These are phyloP conservation scores for Colletotrichum simmondsii DNA, from an alignment of 2,329 filamentous ascomycete genomes.

Conservation along the genomic window DNA sequence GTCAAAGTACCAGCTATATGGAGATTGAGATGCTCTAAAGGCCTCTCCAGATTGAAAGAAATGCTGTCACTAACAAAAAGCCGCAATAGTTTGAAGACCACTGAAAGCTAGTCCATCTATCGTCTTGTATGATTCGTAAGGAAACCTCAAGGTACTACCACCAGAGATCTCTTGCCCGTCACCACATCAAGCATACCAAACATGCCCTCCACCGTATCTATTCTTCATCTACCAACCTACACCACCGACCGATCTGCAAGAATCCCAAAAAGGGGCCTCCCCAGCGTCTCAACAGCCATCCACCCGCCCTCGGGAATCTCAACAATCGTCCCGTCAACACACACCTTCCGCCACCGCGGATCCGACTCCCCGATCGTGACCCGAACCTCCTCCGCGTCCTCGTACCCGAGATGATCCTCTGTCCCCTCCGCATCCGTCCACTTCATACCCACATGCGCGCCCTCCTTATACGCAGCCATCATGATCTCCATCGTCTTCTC, in stretches of 20 bases:
- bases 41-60: too few relatives aligned
- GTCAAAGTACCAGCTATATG: too few relatives aligned
- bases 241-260: constrained; percentile 48
- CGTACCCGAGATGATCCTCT: constrained; percentile 73
- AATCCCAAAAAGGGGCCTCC: constrained; percentile 53
- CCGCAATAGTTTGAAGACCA: not conserved
- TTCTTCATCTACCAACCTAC: not conserved
- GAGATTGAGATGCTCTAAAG: too few relatives aligned
- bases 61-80: too few relatives aligned
- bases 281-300: constrained; percentile 71
- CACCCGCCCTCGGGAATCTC: constrained; percentile 76
- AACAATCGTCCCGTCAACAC: constrained; percentile 92
- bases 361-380: constrained; percentile 76
- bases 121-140: not conserved
- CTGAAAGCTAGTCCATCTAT: not conserved
- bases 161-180: not conserved
- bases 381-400: constrained; percentile 72
- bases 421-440: constrained; percentile 63
- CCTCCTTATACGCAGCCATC: constrained; percentile 69
- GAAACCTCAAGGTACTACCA: not conserved
- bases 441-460: constrained; percentile 63
- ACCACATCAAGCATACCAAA: too few relatives aligned
- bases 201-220: not conserved
- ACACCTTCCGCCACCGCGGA: constrained; percentile 84
- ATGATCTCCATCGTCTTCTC: constrained; percentile 82